Conservation (phyloP, 2,329 filamentous ascomycete species). For the Juglanconis sp. region DNA sequence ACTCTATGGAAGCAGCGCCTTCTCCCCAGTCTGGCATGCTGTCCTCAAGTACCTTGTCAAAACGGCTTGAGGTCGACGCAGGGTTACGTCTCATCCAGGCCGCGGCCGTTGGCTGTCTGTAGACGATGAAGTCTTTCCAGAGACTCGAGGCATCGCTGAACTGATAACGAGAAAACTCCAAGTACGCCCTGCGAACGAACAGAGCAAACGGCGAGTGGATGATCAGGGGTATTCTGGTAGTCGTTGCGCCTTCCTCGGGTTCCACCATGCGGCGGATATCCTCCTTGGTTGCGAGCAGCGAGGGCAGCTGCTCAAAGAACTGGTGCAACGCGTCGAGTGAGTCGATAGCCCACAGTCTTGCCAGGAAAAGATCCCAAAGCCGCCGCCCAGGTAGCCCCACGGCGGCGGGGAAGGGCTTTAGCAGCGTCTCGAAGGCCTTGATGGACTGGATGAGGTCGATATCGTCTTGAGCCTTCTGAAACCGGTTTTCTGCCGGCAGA, state of each 20-base stretch:
- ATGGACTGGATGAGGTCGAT: constrained; percentile 54
- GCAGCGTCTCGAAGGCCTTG: constrained; percentile 57
- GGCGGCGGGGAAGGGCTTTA: constrained; percentile 48
- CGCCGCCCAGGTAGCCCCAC: constrained; percentile 67
- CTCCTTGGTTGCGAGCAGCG: constrained; percentile 59
- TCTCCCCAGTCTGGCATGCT: constrained; percentile 51
- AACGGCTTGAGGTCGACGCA: constrained; percentile 53
- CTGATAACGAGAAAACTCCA: constrained; percentile 77
- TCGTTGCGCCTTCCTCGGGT: constrained; percentile 42
- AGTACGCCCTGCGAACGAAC: constrained; percentile 71
- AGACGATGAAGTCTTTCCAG: constrained; percentile 80
- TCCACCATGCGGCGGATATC: constrained; percentile 56
- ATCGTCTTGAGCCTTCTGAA: constrained; percentile 47
- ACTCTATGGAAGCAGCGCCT: constrained; percentile 43
- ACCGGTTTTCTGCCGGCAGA: constrained; percentile 30
- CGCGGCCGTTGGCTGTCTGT: constrained; percentile 70
- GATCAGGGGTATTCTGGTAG: constrained; percentile 58
- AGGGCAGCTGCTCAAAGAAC: constrained; percentile 64
- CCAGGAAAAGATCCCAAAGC: constrained; percentile 85
- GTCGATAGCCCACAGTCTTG: constrained; percentile 78
- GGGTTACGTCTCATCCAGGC: constrained; percentile 63
- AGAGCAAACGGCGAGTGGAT: constrained; percentile 75
- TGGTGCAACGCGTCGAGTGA: constrained; percentile 76
- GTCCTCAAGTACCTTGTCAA: constrained; percentile 53
- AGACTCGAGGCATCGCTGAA: constrained; percentile 76